phyloP scores from a whole-genome alignment of 257 asterid genomes.

The Haberlea rhodopensis region DNA sequence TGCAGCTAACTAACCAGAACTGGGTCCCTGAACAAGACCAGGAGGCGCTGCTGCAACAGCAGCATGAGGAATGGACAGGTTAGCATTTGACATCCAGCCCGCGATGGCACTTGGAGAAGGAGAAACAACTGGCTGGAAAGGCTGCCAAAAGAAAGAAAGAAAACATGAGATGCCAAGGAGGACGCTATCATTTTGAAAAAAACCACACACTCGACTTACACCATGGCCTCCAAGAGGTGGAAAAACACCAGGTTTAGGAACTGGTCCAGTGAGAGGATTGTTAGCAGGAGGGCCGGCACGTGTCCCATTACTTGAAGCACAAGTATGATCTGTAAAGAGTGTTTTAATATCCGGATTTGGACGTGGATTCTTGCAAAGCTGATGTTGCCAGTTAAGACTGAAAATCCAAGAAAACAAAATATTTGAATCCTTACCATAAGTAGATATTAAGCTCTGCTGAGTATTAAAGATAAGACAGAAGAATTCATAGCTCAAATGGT shows the following conservation, averaged over 20 bases:
- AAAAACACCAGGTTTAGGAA: conserved; percentile 53
- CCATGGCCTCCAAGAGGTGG: conserved; percentile 25
- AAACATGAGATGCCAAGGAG: not conserved
- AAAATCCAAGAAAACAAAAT: conserved; percentile 29
- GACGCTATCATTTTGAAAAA: too few species aligned
- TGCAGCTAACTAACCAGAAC: conserved; percentile 38
- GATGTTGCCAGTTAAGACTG: conserved; percentile 98
- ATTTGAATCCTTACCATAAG: conserved; percentile 20
- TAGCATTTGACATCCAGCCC: conserved; percentile 92
- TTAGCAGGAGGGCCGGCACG: conserved; percentile 70
- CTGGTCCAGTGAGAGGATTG: conserved; percentile 62
- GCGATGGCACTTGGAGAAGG: conserved; percentile 84
- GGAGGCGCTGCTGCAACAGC: conserved; percentile 41
- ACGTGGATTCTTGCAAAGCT: conserved; percentile 95
- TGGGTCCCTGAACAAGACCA: conserved; percentile 51
- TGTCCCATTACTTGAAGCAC: conserved; percentile 73
- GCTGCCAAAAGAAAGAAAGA: conserved; percentile 73
- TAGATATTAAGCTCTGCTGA: conserved; percentile 5
- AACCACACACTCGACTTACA: not conserved
- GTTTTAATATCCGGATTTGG: conserved; percentile 95
- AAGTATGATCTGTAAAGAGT: conserved; percentile 79
- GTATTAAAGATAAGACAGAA: conserved; percentile 12
- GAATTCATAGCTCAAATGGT: conserved; percentile 1
- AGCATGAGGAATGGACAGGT: conserved; percentile 50
- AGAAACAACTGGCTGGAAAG: conserved; percentile 49